Conservation (phyloP, 1,284 basidiomycete species). For the Amylostereum chailletii region DNA sequence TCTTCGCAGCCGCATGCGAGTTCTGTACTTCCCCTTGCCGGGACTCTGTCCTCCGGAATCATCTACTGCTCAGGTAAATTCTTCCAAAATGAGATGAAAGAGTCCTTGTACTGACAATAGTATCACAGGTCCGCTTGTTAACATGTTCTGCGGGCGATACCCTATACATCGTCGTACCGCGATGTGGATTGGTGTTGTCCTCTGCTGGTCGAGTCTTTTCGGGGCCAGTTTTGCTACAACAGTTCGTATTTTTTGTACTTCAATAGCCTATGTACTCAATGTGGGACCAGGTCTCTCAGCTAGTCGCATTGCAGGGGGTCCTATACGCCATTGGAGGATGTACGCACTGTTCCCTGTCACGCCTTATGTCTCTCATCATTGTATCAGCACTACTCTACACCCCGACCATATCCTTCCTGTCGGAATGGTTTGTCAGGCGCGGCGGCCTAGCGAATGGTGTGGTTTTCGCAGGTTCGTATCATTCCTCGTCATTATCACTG, state of each 20-base stretch:
- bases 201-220: constrained; percentile 24
- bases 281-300: constrained; percentile 18
- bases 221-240: constrained; percentile 26
- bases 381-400: constrained; percentile 12
- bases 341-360: constrained; percentile 5
- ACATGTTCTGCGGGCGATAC: constrained; percentile 21
- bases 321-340: constrained; percentile 23
- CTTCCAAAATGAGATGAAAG: not conserved
- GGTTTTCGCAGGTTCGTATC: constrained; percentile 19
- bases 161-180: constrained; percentile 19
- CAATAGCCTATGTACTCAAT: not conserved
- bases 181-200: constrained; percentile 22
- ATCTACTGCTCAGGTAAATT: constrained; percentile 26
- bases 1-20: constrained; percentile 17
- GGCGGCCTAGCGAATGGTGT: constrained; percentile 24
- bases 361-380: not conserved
- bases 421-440: constrained; percentile 24
- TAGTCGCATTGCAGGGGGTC: constrained; percentile 21
- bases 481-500: not conserved
- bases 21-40: constrained; percentile 25
- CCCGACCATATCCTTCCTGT: constrained; percentile 20
- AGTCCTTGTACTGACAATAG: not conserved
- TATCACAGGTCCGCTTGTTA: constrained; percentile 17
- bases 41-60: constrained; percentile 23
- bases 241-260: constrained; percentile 11